These are phyloP conservation scores for Jimgerdemannia flammicorona DNA, from an alignment of 192 early-diverging fungal species.

Conservation along the genomic window DNA sequence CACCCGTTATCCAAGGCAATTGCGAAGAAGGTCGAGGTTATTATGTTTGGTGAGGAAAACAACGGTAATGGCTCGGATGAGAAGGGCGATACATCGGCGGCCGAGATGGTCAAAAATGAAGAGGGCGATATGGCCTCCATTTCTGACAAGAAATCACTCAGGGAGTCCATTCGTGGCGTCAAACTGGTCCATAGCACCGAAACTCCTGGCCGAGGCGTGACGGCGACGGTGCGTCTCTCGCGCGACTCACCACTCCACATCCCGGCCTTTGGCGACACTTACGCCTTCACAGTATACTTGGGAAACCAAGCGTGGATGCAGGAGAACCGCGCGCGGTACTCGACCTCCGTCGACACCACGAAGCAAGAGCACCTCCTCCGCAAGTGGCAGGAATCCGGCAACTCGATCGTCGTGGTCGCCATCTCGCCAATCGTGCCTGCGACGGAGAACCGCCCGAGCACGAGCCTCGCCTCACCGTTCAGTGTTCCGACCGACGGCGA, in stretches of 20 bases:
- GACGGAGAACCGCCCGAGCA: not conserved
- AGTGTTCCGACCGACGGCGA: constrained; percentile 14
- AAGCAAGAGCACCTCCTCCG: constrained; percentile 22
- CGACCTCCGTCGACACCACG: not conserved
- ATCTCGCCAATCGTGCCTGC: constrained; percentile 19
- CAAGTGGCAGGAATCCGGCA: constrained; percentile 53
- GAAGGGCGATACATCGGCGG: not conserved
- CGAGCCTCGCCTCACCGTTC: not conserved
- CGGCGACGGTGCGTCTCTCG: constrained; percentile 34
- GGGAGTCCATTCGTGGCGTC: constrained; percentile 36
- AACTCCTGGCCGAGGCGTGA: constrained; percentile 61
- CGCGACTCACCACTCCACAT: constrained; percentile 15
- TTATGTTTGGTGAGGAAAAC: constrained; percentile 5
- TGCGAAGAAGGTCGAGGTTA: constrained; percentile 17
- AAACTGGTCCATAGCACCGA: constrained; percentile 53
- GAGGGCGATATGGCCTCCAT: not conserved
- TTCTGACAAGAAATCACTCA: not conserved
- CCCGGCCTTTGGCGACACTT: constrained; percentile 1
- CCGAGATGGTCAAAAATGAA: not conserved
- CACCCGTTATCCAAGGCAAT: constrained; percentile 72
- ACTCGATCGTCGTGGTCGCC: constrained; percentile 55
- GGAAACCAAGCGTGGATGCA: constrained; percentile 66
- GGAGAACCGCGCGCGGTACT: constrained; percentile 45
- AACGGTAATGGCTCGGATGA: not conserved
- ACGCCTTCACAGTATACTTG: constrained; percentile 45